A percentile compares a stretch with the other conserved stretches of the same genome.
Conservation (phyloP, 2,329 filamentous ascomycete genomes). For the Diaporthe ampelina region DNA sequence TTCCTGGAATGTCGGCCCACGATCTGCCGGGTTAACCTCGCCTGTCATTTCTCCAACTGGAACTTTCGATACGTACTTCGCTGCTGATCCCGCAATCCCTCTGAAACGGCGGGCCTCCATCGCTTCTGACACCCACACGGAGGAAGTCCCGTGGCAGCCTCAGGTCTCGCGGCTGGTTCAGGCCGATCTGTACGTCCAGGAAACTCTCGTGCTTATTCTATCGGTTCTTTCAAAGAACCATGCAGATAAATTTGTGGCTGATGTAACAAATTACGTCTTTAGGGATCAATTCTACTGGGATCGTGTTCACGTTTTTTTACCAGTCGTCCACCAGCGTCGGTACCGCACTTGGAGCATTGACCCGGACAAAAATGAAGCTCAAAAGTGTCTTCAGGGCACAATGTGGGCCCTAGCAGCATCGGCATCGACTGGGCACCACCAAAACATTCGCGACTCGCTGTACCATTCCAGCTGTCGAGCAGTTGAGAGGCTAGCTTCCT, state of each 20-base stretch:
- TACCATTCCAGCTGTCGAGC: slow-evolving; percentile 30
- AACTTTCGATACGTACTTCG: neutral
- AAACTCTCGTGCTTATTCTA: neutral
- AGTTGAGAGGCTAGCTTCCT: slow-evolving; percentile 43
- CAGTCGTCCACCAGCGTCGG: slow-evolving; percentile 42
- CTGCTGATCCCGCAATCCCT: neutral
- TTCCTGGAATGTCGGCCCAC: neutral
- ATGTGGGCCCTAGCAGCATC: slow-evolving; percentile 55
- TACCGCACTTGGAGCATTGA: slow-evolving; percentile 40
- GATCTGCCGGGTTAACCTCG: neutral
- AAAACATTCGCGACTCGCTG: slow-evolving; percentile 34
- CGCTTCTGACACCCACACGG: neutral
- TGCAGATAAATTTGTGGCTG: slow-evolving; percentile 36
- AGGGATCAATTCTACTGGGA: slow-evolving; percentile 45
- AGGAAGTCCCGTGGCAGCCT: neutral
- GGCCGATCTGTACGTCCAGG: neutral
- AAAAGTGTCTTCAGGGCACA: slow-evolving; percentile 50
- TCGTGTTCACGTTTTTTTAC: slow-evolving; percentile 42
- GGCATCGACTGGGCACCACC: slow-evolving; percentile 49
- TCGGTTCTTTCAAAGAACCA: neutral
- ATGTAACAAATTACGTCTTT: no score
- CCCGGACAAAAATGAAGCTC: slow-evolving; percentile 1
- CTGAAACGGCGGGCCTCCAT: neutral
- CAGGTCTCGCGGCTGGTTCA: slow-evolving; percentile 21
- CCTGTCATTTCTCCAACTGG: neutral